Evolutionary conservation across 805 yeast genomes (phyloP).

Genomic region (Kuraishia cidri): DNA sequence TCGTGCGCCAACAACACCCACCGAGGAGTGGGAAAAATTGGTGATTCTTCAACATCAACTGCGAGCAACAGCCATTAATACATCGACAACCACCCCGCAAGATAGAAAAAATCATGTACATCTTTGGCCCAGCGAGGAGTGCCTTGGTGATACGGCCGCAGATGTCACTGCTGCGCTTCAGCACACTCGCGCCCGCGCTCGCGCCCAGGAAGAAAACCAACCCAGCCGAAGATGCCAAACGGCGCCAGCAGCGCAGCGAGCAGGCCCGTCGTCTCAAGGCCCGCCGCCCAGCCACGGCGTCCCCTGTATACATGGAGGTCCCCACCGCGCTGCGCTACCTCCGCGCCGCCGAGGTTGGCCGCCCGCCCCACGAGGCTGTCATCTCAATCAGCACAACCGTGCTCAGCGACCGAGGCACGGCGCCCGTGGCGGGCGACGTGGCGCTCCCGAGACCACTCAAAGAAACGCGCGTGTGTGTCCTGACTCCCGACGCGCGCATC

Average conservation of each 20-base stretch:
- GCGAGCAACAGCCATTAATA: too few species aligned
- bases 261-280: conserved; percentile 22
- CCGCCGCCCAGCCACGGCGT: conserved; percentile 29
- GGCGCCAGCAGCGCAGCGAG: conserved; percentile 9
- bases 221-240: conserved; percentile 1
- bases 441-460: conserved; percentile 67
- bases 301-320: conserved; percentile 65
- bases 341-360: conserved; percentile 88
- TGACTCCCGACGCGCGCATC: conserved; percentile 49
- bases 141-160: too few species aligned
- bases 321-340: conserved; percentile 68
- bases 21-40: too few species aligned
- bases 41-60: too few species aligned
- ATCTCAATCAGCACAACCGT: conserved; percentile 57
- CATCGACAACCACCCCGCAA: too few species aligned
- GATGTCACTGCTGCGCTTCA: too few species aligned
- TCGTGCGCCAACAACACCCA: too few species aligned
- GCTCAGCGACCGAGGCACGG: conserved; percentile 69
- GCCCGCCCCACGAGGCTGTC: conserved; percentile 62
- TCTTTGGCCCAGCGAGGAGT: too few species aligned
- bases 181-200: too few species aligned
- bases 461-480: conserved; percentile 55
- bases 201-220: conserved; percentile 2
- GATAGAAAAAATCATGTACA: too few species aligned
- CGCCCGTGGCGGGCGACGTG: conserved; percentile 64